A percentile compares a stretch with the other conserved stretches of the same genome.
These are phyloP conservation scores for Chlamydomonas eustigma DNA, from an alignment of 139 green algal species.

Conservation along the genomic window DNA sequence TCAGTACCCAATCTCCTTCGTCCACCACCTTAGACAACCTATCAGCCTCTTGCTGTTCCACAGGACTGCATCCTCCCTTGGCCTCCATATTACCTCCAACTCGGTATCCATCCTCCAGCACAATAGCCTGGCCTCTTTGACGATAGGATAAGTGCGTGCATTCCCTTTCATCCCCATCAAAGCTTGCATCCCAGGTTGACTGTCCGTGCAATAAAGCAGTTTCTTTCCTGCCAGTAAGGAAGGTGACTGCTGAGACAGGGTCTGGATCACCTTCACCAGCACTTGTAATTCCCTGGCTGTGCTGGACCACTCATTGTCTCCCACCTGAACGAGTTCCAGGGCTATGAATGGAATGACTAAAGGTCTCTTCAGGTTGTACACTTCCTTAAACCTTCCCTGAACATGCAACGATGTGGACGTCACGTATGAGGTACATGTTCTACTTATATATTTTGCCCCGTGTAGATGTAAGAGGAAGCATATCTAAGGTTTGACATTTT, in stretches of 20 bases:
- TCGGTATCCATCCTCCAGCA: neutral
- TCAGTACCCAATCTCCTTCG: neutral
- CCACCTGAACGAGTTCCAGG: too few relatives aligned
- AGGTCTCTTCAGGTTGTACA: too few relatives aligned
- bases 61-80: neutral
- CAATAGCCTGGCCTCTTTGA: neutral
- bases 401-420: too few relatives aligned
- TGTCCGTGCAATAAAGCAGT: neutral
- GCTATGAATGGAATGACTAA: too few relatives aligned
- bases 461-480: too few relatives aligned
- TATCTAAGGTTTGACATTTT: too few relatives aligned
- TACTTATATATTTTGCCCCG: too few relatives aligned
- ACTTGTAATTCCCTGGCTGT: neutral
- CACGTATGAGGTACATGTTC: too few relatives aligned
- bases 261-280: neutral
- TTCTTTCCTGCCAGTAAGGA: neutral
- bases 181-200: neutral
- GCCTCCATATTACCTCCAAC: neutral
- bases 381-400: too few relatives aligned
- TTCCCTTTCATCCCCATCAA: neutral
- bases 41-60: neutral
- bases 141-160: neutral
- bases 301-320: neutral
- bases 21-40: neutral
- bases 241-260: neutral